Conservation (phyloP, 768 basidiomycete species). For the Collybia sp. region DNA sequence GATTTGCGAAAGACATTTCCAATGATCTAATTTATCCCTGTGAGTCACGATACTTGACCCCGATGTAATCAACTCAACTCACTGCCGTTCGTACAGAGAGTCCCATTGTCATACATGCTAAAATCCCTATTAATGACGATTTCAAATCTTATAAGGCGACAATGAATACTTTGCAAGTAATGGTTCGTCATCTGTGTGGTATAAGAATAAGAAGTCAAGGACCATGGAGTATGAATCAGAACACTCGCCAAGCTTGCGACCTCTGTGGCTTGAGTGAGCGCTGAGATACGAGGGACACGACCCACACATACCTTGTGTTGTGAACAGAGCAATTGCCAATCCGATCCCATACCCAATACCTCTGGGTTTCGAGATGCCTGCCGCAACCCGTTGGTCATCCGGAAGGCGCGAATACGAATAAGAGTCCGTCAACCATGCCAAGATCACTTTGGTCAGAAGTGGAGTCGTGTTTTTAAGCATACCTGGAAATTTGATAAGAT, state of each 20-base stretch:
- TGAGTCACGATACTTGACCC: no score
- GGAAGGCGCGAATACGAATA: conserved; percentile 35
- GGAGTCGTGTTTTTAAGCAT: conserved; percentile 51
- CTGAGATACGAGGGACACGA: not conserved
- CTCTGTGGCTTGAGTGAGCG: conserved; percentile 23
- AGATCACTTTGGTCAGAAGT: conserved; percentile 51
- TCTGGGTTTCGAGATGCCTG: conserved; percentile 29
- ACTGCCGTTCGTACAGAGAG: conserved; percentile 44
- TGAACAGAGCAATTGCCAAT: conserved; percentile 50
- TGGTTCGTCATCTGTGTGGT: conserved; percentile 36
- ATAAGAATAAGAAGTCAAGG: not conserved
- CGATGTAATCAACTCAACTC: conserved; percentile 7
- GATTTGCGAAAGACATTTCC: conserved; percentile 61
- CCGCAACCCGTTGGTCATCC: conserved; percentile 28
- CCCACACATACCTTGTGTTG: conserved; percentile 47
- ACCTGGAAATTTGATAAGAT: conserved; percentile 18
- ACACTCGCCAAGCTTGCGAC: conserved; percentile 32
- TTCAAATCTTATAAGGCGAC: not conserved
- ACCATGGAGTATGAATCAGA: not conserved
- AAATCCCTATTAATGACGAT: not conserved
- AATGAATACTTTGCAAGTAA: conserved; percentile 29
- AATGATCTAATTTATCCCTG: conserved; percentile 23
- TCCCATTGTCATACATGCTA: conserved; percentile 43
- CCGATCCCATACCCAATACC: conserved; percentile 62
- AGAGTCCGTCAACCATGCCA: conserved; percentile 53